Evolutionary conservation across 2,329 filamentous ascomycete species (phyloP).

Genomic region (Coniochaeta hoffmannii): DNA sequence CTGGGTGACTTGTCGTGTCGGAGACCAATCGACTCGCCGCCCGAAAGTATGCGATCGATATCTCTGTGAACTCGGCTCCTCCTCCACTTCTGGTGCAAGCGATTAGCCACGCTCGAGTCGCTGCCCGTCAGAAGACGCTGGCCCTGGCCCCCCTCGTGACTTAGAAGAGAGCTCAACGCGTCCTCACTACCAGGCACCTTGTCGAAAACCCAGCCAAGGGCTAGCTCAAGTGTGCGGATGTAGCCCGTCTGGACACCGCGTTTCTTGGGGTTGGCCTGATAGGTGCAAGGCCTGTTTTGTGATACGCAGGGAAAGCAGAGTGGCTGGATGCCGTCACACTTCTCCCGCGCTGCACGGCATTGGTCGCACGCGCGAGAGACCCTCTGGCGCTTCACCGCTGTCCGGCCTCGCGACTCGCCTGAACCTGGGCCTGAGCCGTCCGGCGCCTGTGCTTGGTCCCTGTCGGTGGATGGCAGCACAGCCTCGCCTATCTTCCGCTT

Average conservation of each 20-base stretch:
- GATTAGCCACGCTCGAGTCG: slow-evolving; percentile 43
- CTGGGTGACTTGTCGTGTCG: slow-evolving; percentile 21
- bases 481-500: slow-evolving; percentile 26
- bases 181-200: slow-evolving; percentile 52
- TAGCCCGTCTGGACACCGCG: slow-evolving; percentile 75
- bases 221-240: slow-evolving; percentile 64
- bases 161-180: slow-evolving; percentile 47
- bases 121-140: slow-evolving; percentile 44
- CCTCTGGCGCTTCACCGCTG: slow-evolving; percentile 49
- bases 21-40: slow-evolving; percentile 24
- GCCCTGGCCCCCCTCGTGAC: slow-evolving; percentile 30
- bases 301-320: slow-evolving; percentile 59
- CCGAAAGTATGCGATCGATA: slow-evolving; percentile 54
- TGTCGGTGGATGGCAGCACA: background rate
- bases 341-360: slow-evolving; percentile 60
- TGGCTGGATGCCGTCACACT: slow-evolving; percentile 64
- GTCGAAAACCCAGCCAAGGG: slow-evolving; percentile 59
- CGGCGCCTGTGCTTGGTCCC: background rate
- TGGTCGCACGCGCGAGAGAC: slow-evolving; percentile 64
- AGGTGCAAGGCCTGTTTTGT: slow-evolving; percentile 60
- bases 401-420: slow-evolving; percentile 13
- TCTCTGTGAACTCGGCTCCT: slow-evolving; percentile 54
- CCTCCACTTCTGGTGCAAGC: slow-evolving; percentile 54
- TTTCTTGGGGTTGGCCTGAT: slow-evolving; percentile 67
- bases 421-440: background rate